Evolutionary conservation across 495 filamentous ascomycete genomes (phyloP).

Genomic region (Parachaetomium inaequale): DNA sequence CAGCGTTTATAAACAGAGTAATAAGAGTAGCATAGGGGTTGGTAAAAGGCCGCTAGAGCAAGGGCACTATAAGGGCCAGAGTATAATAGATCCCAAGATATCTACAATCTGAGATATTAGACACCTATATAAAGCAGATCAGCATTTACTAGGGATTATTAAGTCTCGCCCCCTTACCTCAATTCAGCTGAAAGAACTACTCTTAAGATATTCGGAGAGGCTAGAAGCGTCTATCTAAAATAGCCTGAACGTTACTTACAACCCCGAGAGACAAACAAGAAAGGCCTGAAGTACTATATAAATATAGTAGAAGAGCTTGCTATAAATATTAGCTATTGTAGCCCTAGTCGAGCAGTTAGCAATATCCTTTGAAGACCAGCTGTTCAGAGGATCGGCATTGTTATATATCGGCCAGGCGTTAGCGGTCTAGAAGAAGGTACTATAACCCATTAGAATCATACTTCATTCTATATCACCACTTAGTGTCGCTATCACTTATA

Average conservation of each 20-base stretch:
- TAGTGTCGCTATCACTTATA: no score
- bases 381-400: not conserved
- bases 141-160: no score
- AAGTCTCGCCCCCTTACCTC: not conserved
- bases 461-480: no score
- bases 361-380: not conserved
- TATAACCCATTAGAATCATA: not conserved
- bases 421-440: not conserved
- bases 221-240: no score
- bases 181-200: not conserved
- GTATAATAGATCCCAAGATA: not conserved
- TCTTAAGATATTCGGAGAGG: not conserved
- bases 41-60: constrained; percentile 19
- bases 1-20: constrained; percentile 30
- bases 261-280: not conserved
- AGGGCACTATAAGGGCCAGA: constrained; percentile 9
- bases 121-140: not conserved
- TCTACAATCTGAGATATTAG: not conserved
- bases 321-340: not conserved
- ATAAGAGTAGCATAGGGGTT: constrained; percentile 34
- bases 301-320: not conserved
- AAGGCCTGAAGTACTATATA: not conserved
- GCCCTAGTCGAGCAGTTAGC: not conserved
- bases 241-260: no score
- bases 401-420: not conserved